Evolutionary conservation across 2,329 filamentous ascomycete genomes (phyloP), one percentile per base, ranked within the genome.

Genomic region (Penicillium psychrosexuale): DNA sequence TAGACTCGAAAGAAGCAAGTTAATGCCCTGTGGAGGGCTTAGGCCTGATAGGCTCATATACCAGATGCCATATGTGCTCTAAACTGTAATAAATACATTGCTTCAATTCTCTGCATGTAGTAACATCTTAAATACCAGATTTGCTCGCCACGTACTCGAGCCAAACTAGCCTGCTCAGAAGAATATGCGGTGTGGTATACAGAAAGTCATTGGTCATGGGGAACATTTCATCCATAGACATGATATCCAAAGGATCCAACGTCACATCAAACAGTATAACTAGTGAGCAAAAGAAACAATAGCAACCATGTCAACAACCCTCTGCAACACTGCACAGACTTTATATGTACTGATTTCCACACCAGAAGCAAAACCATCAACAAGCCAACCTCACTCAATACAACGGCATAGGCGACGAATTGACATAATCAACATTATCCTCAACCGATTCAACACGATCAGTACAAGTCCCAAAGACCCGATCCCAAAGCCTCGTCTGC

Each of bases 401-500:
- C 33, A 66, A 42, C n/a, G 63, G 63, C 56, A 66, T 65, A 3
- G 57, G 55, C 11, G 61, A 56, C 31, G 51, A 45, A 51, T 66
- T 66, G 15, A 47, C 55, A 56, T 66, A 66, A 48, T 66, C 64
- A 13, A 66, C 36, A 55, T 66, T 66, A 2, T 55, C 24, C 17
- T 45, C 39, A 31, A 61, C 56, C 11, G 59, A 63, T 55, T 66
- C 64, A 27, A 66, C 57, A 1, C 64, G 62, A 47, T 65, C 63
- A 51, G 55, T 56, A 52, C 60, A 66, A 9, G 64, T 66, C 6
- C 62, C 63, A 40, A 66, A 66, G 5, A 66, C 49, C 8, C 63
- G 60, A 44, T 66, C 64, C 63, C 64, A 66, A 30, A 66, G 57
- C 38, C 64, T 57, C 8, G 64, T 66, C 55, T 66, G 63, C 50